Base-by-base conservation (phyloP, 345 rosid species). In the Carallia pectinifolia region DNA sequence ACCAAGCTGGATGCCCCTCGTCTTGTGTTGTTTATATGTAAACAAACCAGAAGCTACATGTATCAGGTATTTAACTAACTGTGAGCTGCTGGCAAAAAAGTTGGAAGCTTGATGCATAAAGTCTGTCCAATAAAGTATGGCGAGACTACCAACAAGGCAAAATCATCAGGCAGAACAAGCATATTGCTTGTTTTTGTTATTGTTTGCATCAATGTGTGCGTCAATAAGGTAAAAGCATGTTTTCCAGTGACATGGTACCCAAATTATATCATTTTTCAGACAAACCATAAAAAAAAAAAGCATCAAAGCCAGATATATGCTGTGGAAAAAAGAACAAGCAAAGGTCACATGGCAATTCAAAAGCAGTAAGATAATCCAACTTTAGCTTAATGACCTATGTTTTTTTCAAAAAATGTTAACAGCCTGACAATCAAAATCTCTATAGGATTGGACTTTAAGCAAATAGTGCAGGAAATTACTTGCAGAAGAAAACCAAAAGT, bases 1-100 rank as follows among this genome's bases (percentile, higher is more conserved):
- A 64, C 86, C 88, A 68, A 65, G 81, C 56, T 76, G 83, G 72
- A 84, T 75, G 72, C 85, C 87, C 71, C 83, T 80, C 86, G 77
- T 81, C 81, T 83, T 84, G 67, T 34, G 52, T 82, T 75, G 83
- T 72, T 81, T 58, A 67, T 31, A 64, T 6, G 16, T 29, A 74
- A 55, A 34, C 19, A 72, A 12, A 31, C 29, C 65, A 59, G 37
- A 53, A 36, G 58, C 59, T 50, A 27, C 18, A 34, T 12, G 16
- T 9, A 59, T 44, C 30, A 6, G 7, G 36, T 27, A 60, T 34
- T 23, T 23, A 23, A 23, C 58, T 10, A 16, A 66, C 23, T 38
- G 5, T 65, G 48, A 72, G 64, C 64, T 64, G 15, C 61, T 37
- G 62, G 17, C 54, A 37, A 70, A 15, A 30, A 18, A 7, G 50